phyloP scores from a whole-genome alignment of 1,284 basidiomycete species.

The Golubevia pallescens region DNA sequence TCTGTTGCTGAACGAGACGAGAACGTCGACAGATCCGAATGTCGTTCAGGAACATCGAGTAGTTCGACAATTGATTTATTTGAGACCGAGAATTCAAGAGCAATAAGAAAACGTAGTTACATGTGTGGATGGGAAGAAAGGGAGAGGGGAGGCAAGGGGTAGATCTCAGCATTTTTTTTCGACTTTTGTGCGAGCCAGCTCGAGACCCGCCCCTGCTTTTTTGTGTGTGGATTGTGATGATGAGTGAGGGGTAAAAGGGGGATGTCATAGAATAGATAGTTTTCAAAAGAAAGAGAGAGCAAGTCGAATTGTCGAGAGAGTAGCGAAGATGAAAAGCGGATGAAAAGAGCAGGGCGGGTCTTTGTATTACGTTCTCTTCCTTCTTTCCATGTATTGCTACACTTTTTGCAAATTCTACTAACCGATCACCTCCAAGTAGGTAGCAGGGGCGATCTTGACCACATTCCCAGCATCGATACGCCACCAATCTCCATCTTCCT shows the following conservation, averaged over 20 bases:
- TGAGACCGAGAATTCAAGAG: slow-evolving; percentile 10
- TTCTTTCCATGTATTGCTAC: no score
- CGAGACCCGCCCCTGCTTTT: no score
- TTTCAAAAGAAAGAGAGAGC: not conserved
- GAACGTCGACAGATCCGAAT: slow-evolving; percentile 1
- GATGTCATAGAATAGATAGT: not conserved
- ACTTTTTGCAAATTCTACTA: slow-evolving; percentile 7
- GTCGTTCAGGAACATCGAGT: slow-evolving; percentile 1
- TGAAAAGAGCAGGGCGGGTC: no score
- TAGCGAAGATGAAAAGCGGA: no score
- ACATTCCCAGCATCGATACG: slow-evolving; percentile 23
- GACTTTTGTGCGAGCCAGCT: no score
- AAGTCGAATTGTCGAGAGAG: not conserved
- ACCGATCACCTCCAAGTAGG: slow-evolving; percentile 49
- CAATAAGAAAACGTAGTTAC: slow-evolving; percentile 9
- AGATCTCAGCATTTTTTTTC: not conserved
- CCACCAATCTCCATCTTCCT: slow-evolving; percentile 60
- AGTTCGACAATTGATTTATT: slow-evolving; percentile 1
- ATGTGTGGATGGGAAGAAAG: slow-evolving; percentile 8
- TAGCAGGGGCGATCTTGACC: slow-evolving; percentile 46
- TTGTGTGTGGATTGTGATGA: no score
- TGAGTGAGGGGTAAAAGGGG: no score
- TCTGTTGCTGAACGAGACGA: slow-evolving; percentile 5
- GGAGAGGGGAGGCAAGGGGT: slow-evolving; percentile 25
- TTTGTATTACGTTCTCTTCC: no score